Base-by-base conservation (phyloP, 148 eudicot species). In the Camellia japonica region DNA sequence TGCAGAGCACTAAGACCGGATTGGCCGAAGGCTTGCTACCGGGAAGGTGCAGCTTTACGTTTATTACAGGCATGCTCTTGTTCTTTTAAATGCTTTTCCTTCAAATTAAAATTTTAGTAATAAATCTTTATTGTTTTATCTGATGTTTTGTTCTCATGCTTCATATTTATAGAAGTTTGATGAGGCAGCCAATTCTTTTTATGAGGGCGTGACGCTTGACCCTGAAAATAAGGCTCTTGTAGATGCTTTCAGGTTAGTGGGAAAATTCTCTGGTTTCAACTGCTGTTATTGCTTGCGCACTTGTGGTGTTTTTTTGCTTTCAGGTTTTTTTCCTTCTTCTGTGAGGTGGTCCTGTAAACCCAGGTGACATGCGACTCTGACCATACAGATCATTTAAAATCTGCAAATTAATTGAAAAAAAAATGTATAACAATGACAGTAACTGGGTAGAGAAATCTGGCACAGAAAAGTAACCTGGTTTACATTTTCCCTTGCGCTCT, bases 101-200 rank as follows among this genome's bases (percentile, higher is more conserved):
- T 44, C 15, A 18, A 59, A 13, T 2, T 52, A 2, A 19, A 15
- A 44, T 54, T 58, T 47, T 18, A 38, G 9, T n/a, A 52, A 6
- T 49, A 54, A 15, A 4, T 12, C 68, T 19, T 11, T 67, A 20
- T 63, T 73, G 80, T 73, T 23, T 60, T 30, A 54, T 80, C 7
- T 58, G 46, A 41, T 18, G 42, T 47, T 58, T 52, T 56, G 64
- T 71, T 64, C 80, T 61, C 18, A 61, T 61, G n/a, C 58, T 60
- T 30, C 44, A 74, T 77, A 47, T 58, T 30, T 83, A 69, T 91
- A 96, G 99, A 96, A 86, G 82, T 96, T 91, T 82, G 98, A 96
- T 16, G 99, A 94, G 49, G 99, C 99, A 80, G 99, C 99, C 44
- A 94, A 88, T 90, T 89, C 93, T 75, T 96, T 96, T 82, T 96